Evolutionary conservation across 495 filamentous ascomycete genomes (phyloP), one percentile per base, ranked within the genome.

Genomic region (Podospora comata): DNA sequence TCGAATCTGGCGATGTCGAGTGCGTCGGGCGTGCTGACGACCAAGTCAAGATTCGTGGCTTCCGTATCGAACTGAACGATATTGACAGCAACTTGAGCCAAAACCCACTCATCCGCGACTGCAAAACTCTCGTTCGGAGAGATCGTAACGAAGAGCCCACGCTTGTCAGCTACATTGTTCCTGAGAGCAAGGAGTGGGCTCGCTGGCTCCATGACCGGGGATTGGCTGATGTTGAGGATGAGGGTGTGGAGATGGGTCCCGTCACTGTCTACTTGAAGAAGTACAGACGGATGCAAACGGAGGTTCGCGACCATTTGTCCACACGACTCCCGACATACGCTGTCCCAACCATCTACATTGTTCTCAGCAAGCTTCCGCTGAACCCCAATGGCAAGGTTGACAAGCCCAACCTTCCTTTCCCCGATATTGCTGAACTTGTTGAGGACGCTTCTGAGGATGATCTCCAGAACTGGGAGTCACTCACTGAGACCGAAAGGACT

Each of bases 361-460:
- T 91, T 2, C 86, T 99, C 26, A 84, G 85, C 62, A 89, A 89
- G 55, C 85, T 97, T 64, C 94, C 94, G 0, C 82, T 98, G 30
- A 97, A 97, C 79, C 94, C 94, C 16, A 97, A 97, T 71, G 94
- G 93, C 68, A 98, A 97, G 81, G 88, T 96, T 59, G 95, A 99
- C 75, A 92, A 90, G 79, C 92, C 92, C 5, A 90, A 89, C 1
- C 84, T 99, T 56, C 95, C 95, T 0, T 97, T 96, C 86, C 95
- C 95, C 0, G 91, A 94, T 76, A 88, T 87, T 13, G 85, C 85
- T 3, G 77, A 80, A 59, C 70, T 72, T 19, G 71, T 76, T 15
- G 81, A 81, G 64, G 79, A 79, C 11, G 84, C 87, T 30, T 93
- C 90, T 2, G 89, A 93, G 69, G 85, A 89, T 68, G 81, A 83